Percentiles rank a stretch among this genome's conserved stretches.
Evolutionary conservation across 495 filamentous ascomycete species (phyloP).

Genomic region (Articulospora tetracladia): DNA sequence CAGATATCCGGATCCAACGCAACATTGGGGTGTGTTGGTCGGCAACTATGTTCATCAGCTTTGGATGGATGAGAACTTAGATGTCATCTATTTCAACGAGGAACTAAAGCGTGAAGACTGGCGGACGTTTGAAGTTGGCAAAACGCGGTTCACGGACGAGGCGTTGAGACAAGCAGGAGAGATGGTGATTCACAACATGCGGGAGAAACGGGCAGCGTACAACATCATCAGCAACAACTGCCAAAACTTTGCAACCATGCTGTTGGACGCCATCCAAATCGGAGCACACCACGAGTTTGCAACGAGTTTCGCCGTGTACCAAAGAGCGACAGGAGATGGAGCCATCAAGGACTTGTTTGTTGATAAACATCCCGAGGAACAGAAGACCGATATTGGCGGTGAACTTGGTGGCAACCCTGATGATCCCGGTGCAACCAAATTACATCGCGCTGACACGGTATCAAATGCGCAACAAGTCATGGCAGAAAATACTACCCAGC

Average conservation of each 20-base stretch:
- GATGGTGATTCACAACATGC: conserved; percentile 40
- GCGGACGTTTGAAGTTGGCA: conserved; percentile 37
- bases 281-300: conserved; percentile 35
- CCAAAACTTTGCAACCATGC: conserved; percentile 39
- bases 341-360: conserved; percentile 35
- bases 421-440: too few species aligned
- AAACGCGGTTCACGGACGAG: conserved; percentile 43
- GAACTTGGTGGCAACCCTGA: background rate
- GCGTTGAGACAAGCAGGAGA: conserved; percentile 40
- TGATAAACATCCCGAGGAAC: conserved; percentile 28
- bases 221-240: conserved; percentile 47
- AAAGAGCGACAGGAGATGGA: conserved; percentile 33
- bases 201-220: conserved; percentile 35
- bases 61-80: conserved; percentile 38
- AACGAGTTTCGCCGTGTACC: conserved; percentile 38
- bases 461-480: conserved; percentile 35
- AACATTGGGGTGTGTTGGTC: conserved; percentile 46
- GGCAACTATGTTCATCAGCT: conserved; percentile 42
- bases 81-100: conserved; percentile 44
- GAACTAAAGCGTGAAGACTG: conserved; percentile 29
- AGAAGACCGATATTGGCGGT: conserved; percentile 16
- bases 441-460: conserved; percentile 23
- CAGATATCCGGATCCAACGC: conserved; percentile 43
- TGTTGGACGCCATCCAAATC: conserved; percentile 41
- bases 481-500: conserved; percentile 38